A percentile compares a stretch with the other conserved stretches of the same genome.
Evolutionary conservation across 768 basidiomycete species (phyloP).

Genomic region (Trametes coccinea): DNA sequence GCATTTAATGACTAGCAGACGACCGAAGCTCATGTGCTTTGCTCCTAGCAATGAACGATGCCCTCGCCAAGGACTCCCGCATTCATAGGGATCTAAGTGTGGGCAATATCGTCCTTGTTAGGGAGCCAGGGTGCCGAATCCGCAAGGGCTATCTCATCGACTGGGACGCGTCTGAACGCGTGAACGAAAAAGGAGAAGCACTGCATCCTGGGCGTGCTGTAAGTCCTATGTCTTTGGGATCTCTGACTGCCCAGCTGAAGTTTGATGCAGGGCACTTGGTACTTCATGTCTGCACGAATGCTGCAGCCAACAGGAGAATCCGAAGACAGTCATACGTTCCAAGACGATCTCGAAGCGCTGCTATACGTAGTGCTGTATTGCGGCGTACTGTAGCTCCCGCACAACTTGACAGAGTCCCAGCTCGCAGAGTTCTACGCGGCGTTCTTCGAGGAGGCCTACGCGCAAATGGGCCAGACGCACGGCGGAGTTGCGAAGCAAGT

Average conservation of each 20-base stretch:
- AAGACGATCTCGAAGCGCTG: conserved; percentile 19
- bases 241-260: not conserved
- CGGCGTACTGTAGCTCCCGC: conserved; percentile 4
- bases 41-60: conserved; percentile 8
- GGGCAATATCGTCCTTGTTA: conserved; percentile 6
- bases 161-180: conserved; percentile 5
- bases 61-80: not conserved
- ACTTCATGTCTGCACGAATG: conserved; percentile 10
- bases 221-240: not conserved
- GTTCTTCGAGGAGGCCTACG: not conserved
- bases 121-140: not conserved
- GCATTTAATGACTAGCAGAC: too few species aligned
- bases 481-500: not conserved
- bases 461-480: not conserved
- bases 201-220: not conserved
- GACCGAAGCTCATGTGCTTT: too few species aligned
- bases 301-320: not conserved
- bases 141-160: conserved; percentile 11
- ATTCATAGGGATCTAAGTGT: conserved; percentile 12
- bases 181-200: not conserved
- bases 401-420: not conserved
- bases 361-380: conserved; percentile 15
- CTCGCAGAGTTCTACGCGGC: not conserved
- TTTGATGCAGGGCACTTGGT: conserved; percentile 10
- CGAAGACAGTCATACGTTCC: not conserved